Base-by-base conservation (phyloP, 345 rosid genomes). In the Eucalyptus marginata region DNA sequence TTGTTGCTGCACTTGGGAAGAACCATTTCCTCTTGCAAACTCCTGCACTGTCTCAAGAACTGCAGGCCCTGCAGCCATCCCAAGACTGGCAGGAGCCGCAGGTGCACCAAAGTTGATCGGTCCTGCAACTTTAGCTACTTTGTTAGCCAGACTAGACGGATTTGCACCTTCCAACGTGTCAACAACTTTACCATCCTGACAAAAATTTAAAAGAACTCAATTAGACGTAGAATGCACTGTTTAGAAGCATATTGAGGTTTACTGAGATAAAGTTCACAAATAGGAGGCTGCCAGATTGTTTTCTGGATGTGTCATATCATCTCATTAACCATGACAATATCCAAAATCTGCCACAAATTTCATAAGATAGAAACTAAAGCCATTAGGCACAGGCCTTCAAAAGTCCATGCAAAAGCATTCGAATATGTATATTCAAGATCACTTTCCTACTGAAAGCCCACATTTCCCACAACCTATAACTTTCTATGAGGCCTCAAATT, bases 41-140 rank as follows among this genome's bases (percentile, higher is more conserved):
- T 94, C 99, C 90, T 95, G 93, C 64, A 98, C 94, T 5, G 96
- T 89, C 92, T 97, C 98, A 68, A 98, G 96, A 90, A 97, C 86
- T 52, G 92, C 90, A 33, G 98, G 94, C 29, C 98, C 99, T 58
- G 99, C 99, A 91, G 99, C 99, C 95, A 98, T 91, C 36, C 98
- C 99, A 86, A 97, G 95, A 94, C 99, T 98, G 87, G 99, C 98
- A 87, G 99, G 99, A 90, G 99, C 97, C 20, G 99, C 99, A 92
- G 99, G 95, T 88, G 94, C 97, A 47, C 93, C 93, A 86, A 96
- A 91, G 47, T 93, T 94, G 87, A 92, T 93, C 17, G 94, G 92
- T 31, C 98, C 98, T 5, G 96, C 94, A 84, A 96, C 91, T 93
- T 94, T 96, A 54, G 98, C 94, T 66, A 98, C 96, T 92, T 96